Percentiles rank a stretch among this genome's conserved stretches.
Conservation (phyloP, 1,284 basidiomycete genomes). For the Uromyces viciae-fabae region DNA sequence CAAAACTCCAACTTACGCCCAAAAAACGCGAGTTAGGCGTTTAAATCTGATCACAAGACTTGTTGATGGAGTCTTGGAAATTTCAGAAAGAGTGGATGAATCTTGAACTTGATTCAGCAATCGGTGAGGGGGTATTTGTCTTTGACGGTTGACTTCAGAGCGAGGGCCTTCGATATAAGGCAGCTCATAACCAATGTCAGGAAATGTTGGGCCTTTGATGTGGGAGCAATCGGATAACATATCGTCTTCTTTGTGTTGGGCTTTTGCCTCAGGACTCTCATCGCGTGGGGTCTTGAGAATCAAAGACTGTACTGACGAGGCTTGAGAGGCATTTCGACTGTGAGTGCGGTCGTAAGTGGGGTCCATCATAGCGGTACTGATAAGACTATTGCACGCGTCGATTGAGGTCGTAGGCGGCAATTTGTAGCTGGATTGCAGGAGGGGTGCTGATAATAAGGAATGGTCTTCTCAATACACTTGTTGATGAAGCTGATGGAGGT, state of each 20-base stretch:
- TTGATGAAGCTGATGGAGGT: too few relatives aligned
- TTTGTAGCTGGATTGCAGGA: neutral
- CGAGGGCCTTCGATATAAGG: neutral
- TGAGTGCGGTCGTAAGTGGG: neutral
- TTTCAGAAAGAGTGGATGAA: neutral
- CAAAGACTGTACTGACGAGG: constrained; percentile 23
- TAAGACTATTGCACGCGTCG: too few relatives aligned
- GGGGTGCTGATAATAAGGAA: too few relatives aligned
- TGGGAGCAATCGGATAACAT: neutral
- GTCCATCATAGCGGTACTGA: too few relatives aligned
- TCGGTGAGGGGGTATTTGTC: constrained; percentile 14
- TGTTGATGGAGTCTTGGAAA: neutral
- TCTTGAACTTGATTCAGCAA: neutral
- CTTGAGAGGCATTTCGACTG: constrained; percentile 15
- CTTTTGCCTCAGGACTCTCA: neutral
- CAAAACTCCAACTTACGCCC: constrained; percentile 24
- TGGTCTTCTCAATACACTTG: too few relatives aligned
- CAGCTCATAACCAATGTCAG: constrained; percentile 27
- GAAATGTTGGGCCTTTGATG: neutral
- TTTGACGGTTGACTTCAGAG: neutral
- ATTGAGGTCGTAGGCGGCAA: too few relatives aligned
- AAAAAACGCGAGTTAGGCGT: constrained; percentile 31
- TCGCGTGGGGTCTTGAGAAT: constrained; percentile 29
- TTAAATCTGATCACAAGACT: constrained; percentile 34
- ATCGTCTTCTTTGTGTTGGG: neutral